Evolutionary conservation across 306 rosid genomes (phyloP), one percentile per base, ranked within the genome.

Genomic region (Trifolium pratense): DNA sequence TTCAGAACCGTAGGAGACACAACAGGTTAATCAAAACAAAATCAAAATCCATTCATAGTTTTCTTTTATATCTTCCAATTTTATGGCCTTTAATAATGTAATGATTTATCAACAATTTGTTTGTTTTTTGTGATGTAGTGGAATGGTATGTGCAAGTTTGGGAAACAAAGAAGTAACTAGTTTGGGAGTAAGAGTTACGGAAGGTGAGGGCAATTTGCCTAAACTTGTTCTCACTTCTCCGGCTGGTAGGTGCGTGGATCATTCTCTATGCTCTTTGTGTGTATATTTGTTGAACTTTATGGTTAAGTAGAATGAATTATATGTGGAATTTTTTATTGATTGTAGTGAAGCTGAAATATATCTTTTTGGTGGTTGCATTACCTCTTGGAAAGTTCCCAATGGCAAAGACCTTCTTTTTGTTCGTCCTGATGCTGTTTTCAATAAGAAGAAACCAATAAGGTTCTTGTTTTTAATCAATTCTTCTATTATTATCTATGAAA

Each of bases 391-490:
- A 62, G 76, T 87, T 45, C 85, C 95, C 4, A 83, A 25, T 74
- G 96, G 90, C 48, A 94, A 87, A 75, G 95, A 94, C 84, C 89
- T 94, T 13, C 94, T 94, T 10, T 94, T 94, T 42, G 95, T 94
- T 70, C 87, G 98, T 36, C 98, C 98, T 15, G 98, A 94, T 53
- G 98, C 92, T 48, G 90, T 94, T 66, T 94, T 94, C 16, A 87
- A 88, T 67, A 80, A 84, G 91, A 89, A 89, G 78, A 94, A 94
- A 71, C 96, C 98, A 10, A 89, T 94, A 87, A 93, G 98, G 98
- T 93, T 82, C 63, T 57, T 31, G 1, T 2, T 63, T 48, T 66
- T 49, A n/a, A 15, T 59, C 20, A 29, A 7, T 31, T 26, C 2
- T 59, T 26, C 20, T 55, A 55, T 55, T 11, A 0, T 1, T 55